phyloP scores from a whole-genome alignment of 345 rosid species.

The Brassica rapa region DNA sequence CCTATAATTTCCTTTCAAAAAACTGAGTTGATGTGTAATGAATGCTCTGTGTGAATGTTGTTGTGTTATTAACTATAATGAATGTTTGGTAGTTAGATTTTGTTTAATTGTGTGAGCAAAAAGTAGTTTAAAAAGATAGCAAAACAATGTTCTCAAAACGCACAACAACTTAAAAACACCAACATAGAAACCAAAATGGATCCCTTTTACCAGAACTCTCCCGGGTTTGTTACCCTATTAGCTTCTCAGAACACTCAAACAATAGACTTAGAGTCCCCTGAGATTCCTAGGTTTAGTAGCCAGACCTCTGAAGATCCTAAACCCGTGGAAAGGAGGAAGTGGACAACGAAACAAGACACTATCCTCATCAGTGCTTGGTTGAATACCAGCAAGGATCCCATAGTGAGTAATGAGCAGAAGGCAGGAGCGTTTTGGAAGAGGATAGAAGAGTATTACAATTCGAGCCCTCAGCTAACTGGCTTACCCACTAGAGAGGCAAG shows the following conservation, averaged over 20 bases:
- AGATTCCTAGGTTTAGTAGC: neutral
- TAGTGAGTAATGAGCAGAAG: neutral
- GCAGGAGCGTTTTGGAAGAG: too few relatives aligned
- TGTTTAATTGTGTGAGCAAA: neutral
- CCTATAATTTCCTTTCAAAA: too few relatives aligned
- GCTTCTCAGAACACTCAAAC: neutral
- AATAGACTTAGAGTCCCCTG: neutral
- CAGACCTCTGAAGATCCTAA: neutral
- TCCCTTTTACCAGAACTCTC: neutral
- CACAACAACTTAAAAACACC: neutral
- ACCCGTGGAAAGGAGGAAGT: neutral
- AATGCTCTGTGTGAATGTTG: neutral
- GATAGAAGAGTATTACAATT: too few relatives aligned
- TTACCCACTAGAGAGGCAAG: neutral
- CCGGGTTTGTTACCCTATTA: neutral
- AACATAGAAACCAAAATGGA: too few relatives aligned
- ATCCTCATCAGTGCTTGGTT: neutral
- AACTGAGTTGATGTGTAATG: too few relatives aligned
- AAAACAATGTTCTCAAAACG: neutral
- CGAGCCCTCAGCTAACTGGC: too few relatives aligned
- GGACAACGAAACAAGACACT: neutral
- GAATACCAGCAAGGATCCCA: constrained; percentile 1
- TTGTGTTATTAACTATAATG: neutral
- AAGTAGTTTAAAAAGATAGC: neutral
- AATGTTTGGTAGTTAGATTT: neutral